Conservation (phyloP, 257 asterid genomes). For the Penstemon barbatus region DNA sequence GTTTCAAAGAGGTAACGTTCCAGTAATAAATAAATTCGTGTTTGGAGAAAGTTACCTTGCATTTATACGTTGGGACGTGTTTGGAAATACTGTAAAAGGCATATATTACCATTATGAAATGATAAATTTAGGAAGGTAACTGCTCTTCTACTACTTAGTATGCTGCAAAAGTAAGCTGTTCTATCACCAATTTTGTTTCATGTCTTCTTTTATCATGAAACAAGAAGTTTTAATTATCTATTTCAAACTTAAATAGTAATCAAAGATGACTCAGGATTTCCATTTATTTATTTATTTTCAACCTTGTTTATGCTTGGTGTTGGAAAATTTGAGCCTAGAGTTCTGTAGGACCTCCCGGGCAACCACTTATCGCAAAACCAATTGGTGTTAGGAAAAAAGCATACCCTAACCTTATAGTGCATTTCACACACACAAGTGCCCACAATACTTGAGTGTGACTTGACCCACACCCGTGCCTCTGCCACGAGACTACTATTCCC, state of each 20-base stretch:
- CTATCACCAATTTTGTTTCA: constrained; percentile 16
- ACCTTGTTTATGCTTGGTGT: constrained; percentile 6
- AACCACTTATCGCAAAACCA: too few species aligned
- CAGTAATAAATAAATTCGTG: constrained; percentile 3
- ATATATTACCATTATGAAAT: too few species aligned
- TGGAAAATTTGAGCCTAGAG: constrained; percentile 4
- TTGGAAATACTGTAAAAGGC: too few species aligned
- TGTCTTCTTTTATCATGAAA: constrained; percentile 23
- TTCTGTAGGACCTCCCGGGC: background rate
- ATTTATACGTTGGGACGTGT: background rate
- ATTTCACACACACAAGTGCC: too few species aligned
- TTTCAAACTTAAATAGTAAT: background rate
- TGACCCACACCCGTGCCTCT: too few species aligned
- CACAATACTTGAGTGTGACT: too few species aligned
- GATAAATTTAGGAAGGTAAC: too few species aligned
- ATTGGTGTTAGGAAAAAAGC: too few species aligned
- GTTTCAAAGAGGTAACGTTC: background rate
- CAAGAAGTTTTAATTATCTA: background rate
- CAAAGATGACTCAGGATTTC: constrained; percentile 6
- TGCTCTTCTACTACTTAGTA: background rate
- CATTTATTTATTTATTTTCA: constrained; percentile 9
- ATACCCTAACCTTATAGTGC: too few species aligned
- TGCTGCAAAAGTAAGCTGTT: constrained; percentile 13
- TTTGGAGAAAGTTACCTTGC: constrained; percentile 10
- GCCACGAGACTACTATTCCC: too few species aligned